A percentile compares a stretch with the other conserved stretches of the same genome.
phyloP scores from a whole-genome alignment of 2,329 filamentous ascomycete genomes.

The Emericellopsis atlantica region DNA sequence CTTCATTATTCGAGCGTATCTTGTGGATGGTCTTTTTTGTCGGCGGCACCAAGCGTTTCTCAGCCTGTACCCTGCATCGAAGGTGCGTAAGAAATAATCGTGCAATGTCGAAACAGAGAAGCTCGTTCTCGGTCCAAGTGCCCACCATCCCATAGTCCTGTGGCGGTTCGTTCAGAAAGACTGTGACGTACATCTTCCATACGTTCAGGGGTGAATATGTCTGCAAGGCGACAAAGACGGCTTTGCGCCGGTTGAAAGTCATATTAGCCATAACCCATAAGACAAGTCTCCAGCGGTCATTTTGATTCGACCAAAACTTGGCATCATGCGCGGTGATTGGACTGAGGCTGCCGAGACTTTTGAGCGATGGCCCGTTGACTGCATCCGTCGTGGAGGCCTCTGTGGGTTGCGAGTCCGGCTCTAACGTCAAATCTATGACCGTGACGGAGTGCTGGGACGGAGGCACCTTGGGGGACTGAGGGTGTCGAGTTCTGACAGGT shows the following conservation, averaged over 20 bases:
- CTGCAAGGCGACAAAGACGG: slow-evolving; percentile 11
- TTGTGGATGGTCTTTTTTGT: slow-evolving; percentile 7
- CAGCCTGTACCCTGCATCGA: slow-evolving; percentile 9
- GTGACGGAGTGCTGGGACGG: too few species aligned
- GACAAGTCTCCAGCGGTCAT: slow-evolving; percentile 15
- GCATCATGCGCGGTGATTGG: slow-evolving; percentile 8
- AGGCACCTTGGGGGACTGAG: too few species aligned
- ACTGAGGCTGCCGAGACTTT: slow-evolving; percentile 10
- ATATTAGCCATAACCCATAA: slow-evolving; percentile 17
- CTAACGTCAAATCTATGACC: too few species aligned
- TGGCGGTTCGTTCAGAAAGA: slow-evolving; percentile 8
- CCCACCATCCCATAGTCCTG: background rate
- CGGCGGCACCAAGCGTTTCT: slow-evolving; percentile 9
- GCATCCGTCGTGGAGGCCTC: too few species aligned
- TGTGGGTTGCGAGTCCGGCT: too few species aligned
- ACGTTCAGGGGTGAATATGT: slow-evolving; percentile 6
- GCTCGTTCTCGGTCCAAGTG: too few species aligned
- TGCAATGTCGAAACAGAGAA: slow-evolving; percentile 13
- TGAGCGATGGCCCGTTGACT: slow-evolving; percentile 7
- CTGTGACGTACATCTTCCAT: slow-evolving; percentile 7
- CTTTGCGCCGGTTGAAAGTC: slow-evolving; percentile 12
- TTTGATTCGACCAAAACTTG: slow-evolving; percentile 11
- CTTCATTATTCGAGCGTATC: slow-evolving; percentile 3
- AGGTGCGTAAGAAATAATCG: slow-evolving; percentile 17
- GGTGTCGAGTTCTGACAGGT: too few species aligned